These are phyloP conservation scores for Fusarium bulbicola DNA, from an alignment of 2,329 filamentous ascomycete genomes.

Conservation along the genomic window DNA sequence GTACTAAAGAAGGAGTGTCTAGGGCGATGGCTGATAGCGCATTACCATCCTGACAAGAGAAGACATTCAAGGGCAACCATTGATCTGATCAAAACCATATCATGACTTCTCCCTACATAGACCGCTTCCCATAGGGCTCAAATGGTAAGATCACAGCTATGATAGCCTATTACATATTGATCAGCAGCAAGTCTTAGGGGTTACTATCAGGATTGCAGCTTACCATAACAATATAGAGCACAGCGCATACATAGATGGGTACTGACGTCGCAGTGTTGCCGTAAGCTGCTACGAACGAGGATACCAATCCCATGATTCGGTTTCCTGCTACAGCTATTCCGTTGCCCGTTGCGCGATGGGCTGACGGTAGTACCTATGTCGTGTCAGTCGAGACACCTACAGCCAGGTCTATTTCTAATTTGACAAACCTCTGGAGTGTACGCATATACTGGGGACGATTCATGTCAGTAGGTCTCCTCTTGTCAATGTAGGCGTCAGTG, in stretches of 20 bases:
- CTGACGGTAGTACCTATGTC: background rate
- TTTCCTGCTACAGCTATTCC: background rate
- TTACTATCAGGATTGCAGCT: rapidly evolving
- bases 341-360: background rate
- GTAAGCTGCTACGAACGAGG: background rate
- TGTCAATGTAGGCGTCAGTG: rapidly evolving
- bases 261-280: background rate
- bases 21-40: rapidly evolving
- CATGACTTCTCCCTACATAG: background rate
- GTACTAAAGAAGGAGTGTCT: rapidly evolving
- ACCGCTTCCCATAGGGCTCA: background rate
- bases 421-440: background rate
- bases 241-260: background rate
- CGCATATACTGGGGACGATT: background rate
- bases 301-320: background rate
- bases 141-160: background rate
- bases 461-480: rapidly evolving
- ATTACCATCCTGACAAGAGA: rapidly evolving
- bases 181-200: rapidly evolving
- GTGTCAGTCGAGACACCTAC: rapidly evolving
- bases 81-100: rapidly evolving
- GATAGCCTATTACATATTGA: background rate
- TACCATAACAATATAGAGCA: background rate
- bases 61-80: background rate
- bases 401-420: rapidly evolving